Percentiles rank a stretch among this genome's conserved stretches.
These are phyloP conservation scores for Jamesozyma hellenica DNA, from an alignment of 805 yeast genomes.

Conservation along the genomic window DNA sequence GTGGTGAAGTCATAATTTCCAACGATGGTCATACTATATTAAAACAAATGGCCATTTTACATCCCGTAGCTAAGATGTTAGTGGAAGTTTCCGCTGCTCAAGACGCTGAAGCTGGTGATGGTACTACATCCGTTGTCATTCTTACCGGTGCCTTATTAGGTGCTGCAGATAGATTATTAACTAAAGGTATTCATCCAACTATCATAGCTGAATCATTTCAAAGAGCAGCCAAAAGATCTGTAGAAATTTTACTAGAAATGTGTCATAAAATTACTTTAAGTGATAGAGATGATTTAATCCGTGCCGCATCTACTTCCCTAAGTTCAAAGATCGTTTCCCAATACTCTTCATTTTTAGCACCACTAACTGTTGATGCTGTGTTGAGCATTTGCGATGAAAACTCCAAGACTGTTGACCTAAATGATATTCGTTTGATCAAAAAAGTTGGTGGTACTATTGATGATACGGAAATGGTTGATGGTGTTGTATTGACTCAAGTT, in stretches of 20 bases:
- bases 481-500: constrained; percentile 86
- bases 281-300: constrained; percentile 73
- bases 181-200: constrained; percentile 91
- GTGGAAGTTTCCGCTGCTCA: constrained; percentile 97
- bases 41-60: constrained; percentile 95
- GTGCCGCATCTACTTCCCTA: constrained; percentile 91
- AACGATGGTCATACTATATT: constrained; percentile 97
- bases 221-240: constrained; percentile 75
- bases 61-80: constrained; percentile 97
- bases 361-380: constrained; percentile 90
- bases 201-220: constrained; percentile 89
- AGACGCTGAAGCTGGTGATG: constrained; percentile 99
- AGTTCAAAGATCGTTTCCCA: constrained; percentile 94
- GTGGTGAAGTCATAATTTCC: constrained; percentile 87
- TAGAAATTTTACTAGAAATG: constrained; percentile 76
- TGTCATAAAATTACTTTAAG: constrained; percentile 65
- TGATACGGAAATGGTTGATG: constrained; percentile 86
- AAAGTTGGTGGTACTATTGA: constrained; percentile 97
- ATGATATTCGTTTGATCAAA: constrained; percentile 80
- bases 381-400: constrained; percentile 57
- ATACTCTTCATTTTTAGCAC: constrained; percentile 75
- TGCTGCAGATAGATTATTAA: constrained; percentile 85
- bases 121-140: constrained; percentile 95
- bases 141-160: constrained; percentile 88
- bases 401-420: constrained; percentile 66